A percentile compares a stretch with the other conserved stretches of the same genome.
phyloP scores from a whole-genome alignment of 345 rosid species.

The Trapa bicornis region DNA sequence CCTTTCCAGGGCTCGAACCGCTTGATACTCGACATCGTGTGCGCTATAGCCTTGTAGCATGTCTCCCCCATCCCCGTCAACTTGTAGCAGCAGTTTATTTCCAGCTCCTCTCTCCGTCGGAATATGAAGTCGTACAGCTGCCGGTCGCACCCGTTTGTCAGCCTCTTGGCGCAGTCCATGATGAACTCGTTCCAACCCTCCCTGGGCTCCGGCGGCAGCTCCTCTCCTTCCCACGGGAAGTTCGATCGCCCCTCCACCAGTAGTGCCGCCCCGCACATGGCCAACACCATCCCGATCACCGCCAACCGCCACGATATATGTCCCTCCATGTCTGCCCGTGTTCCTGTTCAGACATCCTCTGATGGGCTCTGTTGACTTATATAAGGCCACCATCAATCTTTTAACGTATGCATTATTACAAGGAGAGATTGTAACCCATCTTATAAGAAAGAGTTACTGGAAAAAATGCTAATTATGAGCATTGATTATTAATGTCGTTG shows the following conservation, averaged over 20 bases:
- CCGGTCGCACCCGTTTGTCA: slow-evolving; percentile 7
- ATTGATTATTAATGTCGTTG: background rate
- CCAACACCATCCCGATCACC: background rate
- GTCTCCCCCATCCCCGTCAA: background rate
- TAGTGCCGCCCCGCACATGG: background rate
- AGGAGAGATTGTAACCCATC: background rate
- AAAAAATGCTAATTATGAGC: background rate
- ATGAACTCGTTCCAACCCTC: slow-evolving; percentile 6
- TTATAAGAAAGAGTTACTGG: no score
- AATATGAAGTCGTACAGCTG: slow-evolving; percentile 8
- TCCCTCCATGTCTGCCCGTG: background rate
- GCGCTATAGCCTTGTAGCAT: slow-evolving; percentile 4
- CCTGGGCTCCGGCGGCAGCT: background rate
- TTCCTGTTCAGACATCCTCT: background rate
- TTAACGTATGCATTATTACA: background rate
- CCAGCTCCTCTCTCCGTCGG: background rate
- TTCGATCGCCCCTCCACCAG: slow-evolving; percentile 1
- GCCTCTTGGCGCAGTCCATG: background rate
- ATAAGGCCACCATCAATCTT: background rate
- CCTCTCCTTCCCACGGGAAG: slow-evolving; percentile 1
- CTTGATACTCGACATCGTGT: slow-evolving; percentile 5
- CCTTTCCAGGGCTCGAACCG: slow-evolving; percentile 2
- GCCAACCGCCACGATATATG: background rate
- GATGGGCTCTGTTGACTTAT: background rate
- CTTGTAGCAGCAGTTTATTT: slow-evolving; percentile 8